Conservation (phyloP, 176 grass and related monocot species). For the Hsuehochloa calcarea region DNA sequence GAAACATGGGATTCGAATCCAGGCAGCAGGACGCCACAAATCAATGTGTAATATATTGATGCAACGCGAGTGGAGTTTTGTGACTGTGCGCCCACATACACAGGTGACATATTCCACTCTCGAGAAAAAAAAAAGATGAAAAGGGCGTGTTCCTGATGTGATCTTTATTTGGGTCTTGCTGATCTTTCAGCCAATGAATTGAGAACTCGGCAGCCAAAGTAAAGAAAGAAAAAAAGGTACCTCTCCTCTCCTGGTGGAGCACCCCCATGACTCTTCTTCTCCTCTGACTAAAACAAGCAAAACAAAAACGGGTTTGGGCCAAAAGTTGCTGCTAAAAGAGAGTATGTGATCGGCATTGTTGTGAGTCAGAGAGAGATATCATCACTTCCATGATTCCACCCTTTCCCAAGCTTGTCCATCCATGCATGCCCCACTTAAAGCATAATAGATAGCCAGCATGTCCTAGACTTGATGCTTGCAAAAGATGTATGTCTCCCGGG, state of each 20-base stretch:
- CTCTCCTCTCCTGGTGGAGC: conserved; percentile 11
- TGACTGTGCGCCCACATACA: conserved; percentile 18
- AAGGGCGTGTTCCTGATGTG: background rate
- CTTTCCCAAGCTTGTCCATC: background rate
- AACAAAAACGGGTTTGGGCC: background rate
- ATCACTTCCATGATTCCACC: conserved; percentile 9
- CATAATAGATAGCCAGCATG: background rate
- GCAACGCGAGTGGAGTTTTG: conserved; percentile 1
- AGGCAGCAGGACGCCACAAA: conserved; percentile 16
- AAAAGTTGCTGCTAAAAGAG: conserved; percentile 18
- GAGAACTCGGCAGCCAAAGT: conserved; percentile 12
- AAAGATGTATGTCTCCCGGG: background rate
- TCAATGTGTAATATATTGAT: background rate
- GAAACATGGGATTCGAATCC: background rate
- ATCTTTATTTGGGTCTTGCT: conserved; percentile 28
- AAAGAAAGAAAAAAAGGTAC: background rate
- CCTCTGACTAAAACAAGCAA: conserved; percentile 6
- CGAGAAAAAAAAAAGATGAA: background rate
- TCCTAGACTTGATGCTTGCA: background rate
- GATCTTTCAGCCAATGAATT: background rate
- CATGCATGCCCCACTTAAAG: conserved; percentile 1
- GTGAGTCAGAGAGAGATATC: background rate
- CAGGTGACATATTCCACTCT: conserved; percentile 24
- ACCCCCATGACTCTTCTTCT: background rate
- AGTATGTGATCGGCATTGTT: background rate